Base-by-base conservation (phyloP, 345 rosid genomes). In the Toxicodendron radicans region DNA sequence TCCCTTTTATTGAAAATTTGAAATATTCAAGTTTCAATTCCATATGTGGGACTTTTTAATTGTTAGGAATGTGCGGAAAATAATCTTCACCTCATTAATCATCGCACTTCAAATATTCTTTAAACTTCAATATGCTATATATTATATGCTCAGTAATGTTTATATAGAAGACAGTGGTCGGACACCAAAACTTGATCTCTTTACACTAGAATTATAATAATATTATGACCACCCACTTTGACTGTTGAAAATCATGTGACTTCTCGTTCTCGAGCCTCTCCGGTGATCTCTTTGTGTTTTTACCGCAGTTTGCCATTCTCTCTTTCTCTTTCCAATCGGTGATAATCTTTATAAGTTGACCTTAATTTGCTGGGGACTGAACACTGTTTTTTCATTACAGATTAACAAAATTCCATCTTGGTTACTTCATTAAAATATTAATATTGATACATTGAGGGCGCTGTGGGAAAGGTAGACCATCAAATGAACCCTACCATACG, bases 311-410 rank as follows among this genome's bases (percentile, higher is more conserved):
- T 21, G 43, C 56, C 66, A 75, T 72, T 76, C 66, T 51, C 66
- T 69, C 16, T 52, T n/a, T 70, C 49, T 59, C 72, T 75, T 68
- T 64, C 71, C 75, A 51, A 62, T 79, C 75, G 54, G 6, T 52
- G 24, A 53, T 53, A 35, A 73, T 74, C 72, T 74, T 41, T 46
- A 7, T 46, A 58, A 79, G 87, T 84, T 81, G 87, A 81, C 83
- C 83, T 79, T n/a, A n/a, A n/a, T n/a, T 72, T 81, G 81, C 85
- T 73, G 82, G 80, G 73, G 78, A 74, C 73, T 68, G 67, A n/a
- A 73, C 68, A 20, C 76, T 49, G 30, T 65, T 79, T 81, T 81
- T 78, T 67, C 75, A 79, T 76, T 63, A 41, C 68, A 62, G 16
- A 46, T 14, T 64, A 69, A 27, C 20, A 57, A 62, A 38, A 68